Base-by-base conservation (phyloP, 768 basidiomycete genomes). In the Daedalea quercina region DNA sequence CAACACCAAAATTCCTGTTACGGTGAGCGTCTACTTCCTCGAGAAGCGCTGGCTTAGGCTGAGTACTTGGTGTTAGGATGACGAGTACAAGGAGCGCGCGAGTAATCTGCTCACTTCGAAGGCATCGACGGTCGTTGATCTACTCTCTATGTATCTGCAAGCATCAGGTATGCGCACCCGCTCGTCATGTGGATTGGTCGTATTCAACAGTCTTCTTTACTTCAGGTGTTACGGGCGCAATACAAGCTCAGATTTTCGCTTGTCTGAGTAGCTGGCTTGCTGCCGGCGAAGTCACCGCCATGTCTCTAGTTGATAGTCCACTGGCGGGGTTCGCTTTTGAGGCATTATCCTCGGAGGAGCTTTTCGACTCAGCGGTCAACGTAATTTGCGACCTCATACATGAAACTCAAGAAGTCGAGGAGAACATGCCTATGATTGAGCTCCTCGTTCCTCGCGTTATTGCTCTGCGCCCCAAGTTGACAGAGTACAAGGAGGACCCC, bases 321-420 rank as follows among this genome's bases (percentile, higher is more conserved):
- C 75, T 98, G 25, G 89, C 98, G 64, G 70, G 76, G 19, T 88
- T 81, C 65, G 76, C 86, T 22, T 98, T 98, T 64, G 82, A 88
- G 48, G 91, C 94, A 3, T 77, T 98, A 26, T 75, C 76, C 3
- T 85, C 85, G 2, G 90, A 94, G 17, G 80, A 83, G 42, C 77
- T 98, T n/a, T 98, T 98, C 65, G 96, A 99, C 61, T 68, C 85
- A 7, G 94, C 93, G 1, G 91, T 94, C 35, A 89, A 96, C 54
- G 85, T 90, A 33, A 77, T 98, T 54, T 94, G 91, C 67, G 93
- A 96, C 65, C 72, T 97, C 61, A 92, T 98, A 50, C 96, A 98
- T 69, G 96, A 99, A 68, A 98, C 96, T 0, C 94, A 97, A 69
- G 96, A 99, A 69, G 79, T 96, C 26, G 88, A 95, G 55, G 95